These are phyloP conservation scores for Fistulifera solaris DNA, from an alignment of 108 stramenopile species.

Conservation along the genomic window DNA sequence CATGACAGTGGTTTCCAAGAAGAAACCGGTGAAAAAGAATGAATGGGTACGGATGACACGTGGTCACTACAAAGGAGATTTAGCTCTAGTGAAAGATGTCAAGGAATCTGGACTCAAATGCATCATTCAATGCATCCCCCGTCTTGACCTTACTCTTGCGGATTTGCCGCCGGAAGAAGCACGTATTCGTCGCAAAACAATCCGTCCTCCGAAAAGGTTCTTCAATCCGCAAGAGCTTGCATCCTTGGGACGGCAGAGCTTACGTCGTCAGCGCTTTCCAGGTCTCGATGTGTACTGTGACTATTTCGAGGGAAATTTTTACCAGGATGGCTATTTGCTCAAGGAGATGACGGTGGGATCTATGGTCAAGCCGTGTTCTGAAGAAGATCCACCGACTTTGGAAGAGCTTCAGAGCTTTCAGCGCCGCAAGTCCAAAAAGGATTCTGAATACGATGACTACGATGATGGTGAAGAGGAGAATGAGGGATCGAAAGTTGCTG, in stretches of 20 bases:
- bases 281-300: slow-evolving; percentile 75
- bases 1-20: slow-evolving; percentile 81
- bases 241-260: slow-evolving; percentile 50
- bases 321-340: slow-evolving; percentile 87
- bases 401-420: slow-evolving; percentile 91
- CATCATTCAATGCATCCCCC: slow-evolving; percentile 88
- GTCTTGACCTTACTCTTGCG: slow-evolving; percentile 74
- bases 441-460: slow-evolving; percentile 24
- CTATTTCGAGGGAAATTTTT: slow-evolving; percentile 85
- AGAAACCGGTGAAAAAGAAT: slow-evolving; percentile 84
- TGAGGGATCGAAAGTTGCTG: slow-evolving; percentile 76
- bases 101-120: slow-evolving; percentile 86
- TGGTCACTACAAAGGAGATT: slow-evolving; percentile 93
- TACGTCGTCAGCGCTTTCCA: slow-evolving; percentile 55
- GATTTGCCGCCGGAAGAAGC: slow-evolving; percentile 74
- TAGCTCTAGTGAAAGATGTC: slow-evolving; percentile 88
- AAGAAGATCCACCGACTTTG: slow-evolving; percentile 86
- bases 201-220: slow-evolving; percentile 89
- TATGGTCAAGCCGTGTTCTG: slow-evolving; percentile 75
- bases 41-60: slow-evolving; percentile 93
- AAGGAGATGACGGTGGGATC: slow-evolving; percentile 91
- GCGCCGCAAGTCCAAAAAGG: slow-evolving; percentile 49
- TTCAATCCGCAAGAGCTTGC: slow-evolving; percentile 82
- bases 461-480: slow-evolving; percentile 70
- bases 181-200: slow-evolving; percentile 62